phyloP scores from a whole-genome alignment of 129 eudicot species.

The Arctium minus region DNA sequence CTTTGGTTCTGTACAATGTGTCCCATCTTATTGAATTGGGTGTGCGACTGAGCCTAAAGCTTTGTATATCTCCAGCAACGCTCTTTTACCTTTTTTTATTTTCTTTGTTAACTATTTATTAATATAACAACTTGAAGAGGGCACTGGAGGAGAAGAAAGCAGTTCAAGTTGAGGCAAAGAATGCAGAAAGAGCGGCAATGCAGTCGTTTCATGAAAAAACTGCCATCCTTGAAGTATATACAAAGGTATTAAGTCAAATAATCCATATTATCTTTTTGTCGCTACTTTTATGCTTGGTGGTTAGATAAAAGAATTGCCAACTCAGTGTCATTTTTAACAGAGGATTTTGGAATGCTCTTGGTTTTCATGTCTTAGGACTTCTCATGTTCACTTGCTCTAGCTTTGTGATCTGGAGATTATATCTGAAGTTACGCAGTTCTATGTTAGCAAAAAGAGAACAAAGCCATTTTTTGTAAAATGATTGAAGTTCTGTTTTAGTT shows the following conservation, averaged over 20 bases:
- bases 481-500: background rate
- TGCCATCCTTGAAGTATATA: constrained; percentile 63
- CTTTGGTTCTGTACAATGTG: background rate
- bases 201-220: constrained; percentile 70
- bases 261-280: background rate
- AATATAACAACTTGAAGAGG: constrained; percentile 43
- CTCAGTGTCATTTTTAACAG: background rate
- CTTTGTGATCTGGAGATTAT: background rate
- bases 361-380: background rate
- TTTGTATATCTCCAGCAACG: background rate
- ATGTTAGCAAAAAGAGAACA: background rate
- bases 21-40: background rate
- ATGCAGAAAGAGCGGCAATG: constrained; percentile 75
- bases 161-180: constrained; percentile 53
- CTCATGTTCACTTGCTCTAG: background rate
- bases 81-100: background rate
- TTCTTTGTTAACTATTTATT: background rate
- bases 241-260: constrained; percentile 48
- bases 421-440: background rate
- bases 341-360: background rate
- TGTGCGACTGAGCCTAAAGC: background rate
- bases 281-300: background rate
- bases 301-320: constrained; percentile 2
- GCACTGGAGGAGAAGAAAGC: constrained; percentile 77
- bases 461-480: background rate